Evolutionary conservation across 192 early-diverging fungal genomes (phyloP), one percentile per base, ranked within the genome.

Genomic region (Coemansia sp.): DNA sequence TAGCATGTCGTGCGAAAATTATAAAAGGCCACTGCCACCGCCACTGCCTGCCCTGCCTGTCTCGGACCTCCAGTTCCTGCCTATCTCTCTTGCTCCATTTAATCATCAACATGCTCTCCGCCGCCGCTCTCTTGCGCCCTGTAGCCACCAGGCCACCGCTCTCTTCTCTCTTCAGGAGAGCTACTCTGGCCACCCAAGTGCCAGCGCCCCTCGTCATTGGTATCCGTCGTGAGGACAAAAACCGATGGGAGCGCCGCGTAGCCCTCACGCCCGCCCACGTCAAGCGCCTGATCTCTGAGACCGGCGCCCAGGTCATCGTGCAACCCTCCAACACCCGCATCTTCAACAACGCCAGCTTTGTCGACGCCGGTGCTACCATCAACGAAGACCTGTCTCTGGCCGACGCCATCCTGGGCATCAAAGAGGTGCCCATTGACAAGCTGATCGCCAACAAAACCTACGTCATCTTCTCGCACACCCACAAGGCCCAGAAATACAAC

Each of bases 401-500:
- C 7, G 94, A 98, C 71, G 72, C 95, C 17, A 95, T 98, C 44
- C 65, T 98, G 40, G 97, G 97, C 11, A 95, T 98, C 56, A 98
- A 98, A 74, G 97, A 98, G 64, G 92, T 98, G 4, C 93, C 94
- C 11, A 84, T 86, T 27, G 77, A 84, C 48, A 82, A 91, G 60
- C 67, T 98, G 63, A 84, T 97, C 8, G 84, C 86, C 4, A 79
- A 91, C 70, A 97, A 97, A 81, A 95, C 92, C 0, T 97, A 95
- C 76, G 29, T 97, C 29, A 89, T 92, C 74, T 98, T 98, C 59
- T 96, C 94, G 48, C 97, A 98, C 78, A 97, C 94, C 1, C 94
- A 95, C 82, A 98, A 98, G 82, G 97, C 95, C 35, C 95, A 96
- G 56, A 35, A 53, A n/a, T 91, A 95, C 74, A 96, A 96, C 75